Evolutionary conservation across 805 yeast genomes (phyloP).

Genomic region (Saccharomycopsis synnaedendra): DNA sequence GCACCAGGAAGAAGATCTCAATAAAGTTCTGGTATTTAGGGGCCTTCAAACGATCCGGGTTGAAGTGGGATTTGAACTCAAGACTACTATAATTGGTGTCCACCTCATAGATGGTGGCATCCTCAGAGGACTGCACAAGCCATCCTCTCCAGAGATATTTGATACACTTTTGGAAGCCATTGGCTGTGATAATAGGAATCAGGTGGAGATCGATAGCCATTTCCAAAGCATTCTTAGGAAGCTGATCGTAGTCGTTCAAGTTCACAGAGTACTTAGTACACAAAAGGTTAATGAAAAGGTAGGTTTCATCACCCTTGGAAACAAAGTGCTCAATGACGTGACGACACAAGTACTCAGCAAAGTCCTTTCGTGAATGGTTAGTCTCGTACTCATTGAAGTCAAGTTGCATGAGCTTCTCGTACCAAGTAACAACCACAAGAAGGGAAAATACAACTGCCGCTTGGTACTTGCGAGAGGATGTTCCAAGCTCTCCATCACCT

Average conservation of each 20-base stretch:
- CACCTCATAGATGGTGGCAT: constrained; percentile 53
- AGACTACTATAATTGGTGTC: constrained; percentile 60
- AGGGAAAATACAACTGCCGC: constrained; percentile 60
- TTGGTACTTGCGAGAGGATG: constrained; percentile 50
- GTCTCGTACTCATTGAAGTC: constrained; percentile 62
- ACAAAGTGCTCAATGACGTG: constrained; percentile 48
- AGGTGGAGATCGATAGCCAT: constrained; percentile 79
- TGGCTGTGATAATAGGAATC: constrained; percentile 60
- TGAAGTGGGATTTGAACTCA: constrained; percentile 51
- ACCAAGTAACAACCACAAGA: constrained; percentile 72
- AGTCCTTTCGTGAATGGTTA: constrained; percentile 43
- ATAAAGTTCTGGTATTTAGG: constrained; percentile 71
- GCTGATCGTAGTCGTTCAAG: constrained; percentile 46
- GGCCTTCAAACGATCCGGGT: constrained; percentile 73
- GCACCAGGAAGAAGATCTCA: constrained; percentile 54
- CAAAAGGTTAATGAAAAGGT: constrained; percentile 60
- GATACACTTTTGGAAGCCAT: constrained; percentile 78
- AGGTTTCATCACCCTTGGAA: constrained; percentile 29
- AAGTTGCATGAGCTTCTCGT: constrained; percentile 40
- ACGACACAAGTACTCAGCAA: constrained; percentile 65
- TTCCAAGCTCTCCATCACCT: constrained; percentile 43
- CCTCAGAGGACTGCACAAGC: constrained; percentile 64
- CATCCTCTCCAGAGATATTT: constrained; percentile 91
- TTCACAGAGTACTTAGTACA: constrained; percentile 64
- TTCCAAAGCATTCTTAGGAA: constrained; percentile 65